Conservation (phyloP, 106 monocot genomes). For the Xerophyta viscosa region DNA sequence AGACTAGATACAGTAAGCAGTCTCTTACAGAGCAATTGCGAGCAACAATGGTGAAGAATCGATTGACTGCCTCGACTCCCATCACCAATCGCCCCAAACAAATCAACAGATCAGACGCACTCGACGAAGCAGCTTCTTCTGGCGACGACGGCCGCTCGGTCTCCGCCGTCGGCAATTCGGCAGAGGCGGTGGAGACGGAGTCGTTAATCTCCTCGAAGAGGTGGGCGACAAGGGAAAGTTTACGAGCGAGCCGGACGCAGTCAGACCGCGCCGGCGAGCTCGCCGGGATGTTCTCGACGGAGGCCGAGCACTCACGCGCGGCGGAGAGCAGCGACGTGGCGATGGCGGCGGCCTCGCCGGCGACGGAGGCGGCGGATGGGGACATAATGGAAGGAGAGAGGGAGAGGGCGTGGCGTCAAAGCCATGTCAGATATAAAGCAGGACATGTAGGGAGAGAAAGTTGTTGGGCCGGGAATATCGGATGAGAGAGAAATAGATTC, state of each 20-base stretch:
- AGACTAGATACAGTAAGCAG: background rate
- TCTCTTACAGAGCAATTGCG: background rate
- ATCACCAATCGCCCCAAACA: slow-evolving; percentile 28
- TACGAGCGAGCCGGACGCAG: slow-evolving; percentile 49
- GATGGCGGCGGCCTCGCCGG: no score
- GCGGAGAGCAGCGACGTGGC: background rate
- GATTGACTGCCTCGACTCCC: slow-evolving; percentile 46
- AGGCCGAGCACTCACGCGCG: slow-evolving; percentile 20
- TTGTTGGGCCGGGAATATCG: no score
- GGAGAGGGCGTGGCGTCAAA: no score
- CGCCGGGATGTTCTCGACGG: slow-evolving; percentile 3
- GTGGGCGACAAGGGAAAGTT: slow-evolving; percentile 61
- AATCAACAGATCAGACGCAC: background rate
- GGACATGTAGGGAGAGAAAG: no score
- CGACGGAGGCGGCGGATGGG: no score
- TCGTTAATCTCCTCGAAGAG: slow-evolving; percentile 58
- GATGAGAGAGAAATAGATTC: no score
- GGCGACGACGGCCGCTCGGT: slow-evolving; percentile 14
- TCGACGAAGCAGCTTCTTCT: background rate
- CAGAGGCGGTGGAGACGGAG: slow-evolving; percentile 2
- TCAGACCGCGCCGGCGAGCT: slow-evolving; percentile 11
- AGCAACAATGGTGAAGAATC: slow-evolving; percentile 30
- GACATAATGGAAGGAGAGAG: no score
- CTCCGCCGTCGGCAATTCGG: background rate
- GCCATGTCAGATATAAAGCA: no score